A percentile compares a stretch with the other conserved stretches of the same genome.
Evolutionary conservation across 192 early-diverging fungal species (phyloP).

Genomic region (Obelidium mucronatum): DNA sequence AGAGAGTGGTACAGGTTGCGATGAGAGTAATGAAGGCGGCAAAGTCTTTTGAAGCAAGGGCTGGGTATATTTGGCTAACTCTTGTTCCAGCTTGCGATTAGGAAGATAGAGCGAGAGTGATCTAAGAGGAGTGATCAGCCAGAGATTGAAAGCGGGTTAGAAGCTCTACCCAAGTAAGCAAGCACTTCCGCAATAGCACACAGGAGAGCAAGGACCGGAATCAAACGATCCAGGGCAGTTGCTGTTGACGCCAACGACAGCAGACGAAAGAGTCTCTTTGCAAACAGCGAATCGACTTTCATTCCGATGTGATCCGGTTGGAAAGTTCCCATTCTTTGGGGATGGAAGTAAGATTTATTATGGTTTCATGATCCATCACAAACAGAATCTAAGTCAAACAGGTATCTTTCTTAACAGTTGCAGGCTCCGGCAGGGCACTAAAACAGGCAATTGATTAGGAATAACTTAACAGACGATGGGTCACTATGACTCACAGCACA

Average conservation of each 20-base stretch:
- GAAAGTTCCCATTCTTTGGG: no score
- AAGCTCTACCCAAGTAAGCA: conserved; percentile 8
- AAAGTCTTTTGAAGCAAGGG: conserved; percentile 71
- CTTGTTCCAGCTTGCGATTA: conserved; percentile 56
- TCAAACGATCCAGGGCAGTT: not conserved
- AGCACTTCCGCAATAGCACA: conserved; percentile 6
- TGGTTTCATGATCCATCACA: no score
- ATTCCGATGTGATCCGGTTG: no score
- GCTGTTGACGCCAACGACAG: not conserved
- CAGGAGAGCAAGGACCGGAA: not conserved
- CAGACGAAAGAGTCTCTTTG: not conserved
- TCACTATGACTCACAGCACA: not conserved
- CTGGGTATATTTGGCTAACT: conserved; percentile 77
- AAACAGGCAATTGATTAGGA: no score
- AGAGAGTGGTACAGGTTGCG: conserved; percentile 29
- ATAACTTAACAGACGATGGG: no score
- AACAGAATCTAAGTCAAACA: no score
- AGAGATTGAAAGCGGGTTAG: conserved; percentile 2
- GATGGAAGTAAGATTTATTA: no score
- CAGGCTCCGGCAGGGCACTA: no score
- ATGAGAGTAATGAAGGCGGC: conserved; percentile 64
- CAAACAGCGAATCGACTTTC: not conserved
- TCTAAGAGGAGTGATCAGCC: not conserved
- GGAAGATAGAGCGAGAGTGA: not conserved
- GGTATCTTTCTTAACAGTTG: no score